These are phyloP conservation scores for Choricystis sp. DNA, from an alignment of 139 green algal genomes.

Conservation along the genomic window DNA sequence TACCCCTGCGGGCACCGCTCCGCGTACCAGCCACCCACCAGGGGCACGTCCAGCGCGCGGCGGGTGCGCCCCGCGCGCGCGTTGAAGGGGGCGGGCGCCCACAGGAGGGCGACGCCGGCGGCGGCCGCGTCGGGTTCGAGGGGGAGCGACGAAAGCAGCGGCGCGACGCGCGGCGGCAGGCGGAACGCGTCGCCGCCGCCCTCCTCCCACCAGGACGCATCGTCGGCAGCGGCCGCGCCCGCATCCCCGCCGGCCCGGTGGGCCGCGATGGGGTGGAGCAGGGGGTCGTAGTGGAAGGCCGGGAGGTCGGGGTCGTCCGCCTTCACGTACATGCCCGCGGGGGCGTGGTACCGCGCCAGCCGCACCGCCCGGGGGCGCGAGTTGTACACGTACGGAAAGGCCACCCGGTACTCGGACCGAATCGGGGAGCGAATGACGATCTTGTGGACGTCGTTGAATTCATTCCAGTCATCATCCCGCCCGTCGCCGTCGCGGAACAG, in stretches of 20 bases:
- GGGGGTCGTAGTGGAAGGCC: constrained; percentile 97
- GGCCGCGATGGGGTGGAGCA: constrained; percentile 93
- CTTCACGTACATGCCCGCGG: constrained; percentile 99
- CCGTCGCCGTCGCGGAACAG: constrained; percentile 93
- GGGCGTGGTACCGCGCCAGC: constrained; percentile 79
- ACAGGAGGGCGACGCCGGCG: constrained; percentile 82
- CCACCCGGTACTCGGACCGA: constrained; percentile 80
- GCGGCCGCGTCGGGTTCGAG: constrained; percentile 80
- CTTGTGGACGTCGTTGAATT: constrained; percentile 99
- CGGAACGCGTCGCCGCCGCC: background rate
- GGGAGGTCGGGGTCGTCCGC: constrained; percentile 96
- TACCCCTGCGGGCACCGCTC: constrained; percentile 79
- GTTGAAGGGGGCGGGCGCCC: constrained; percentile 90
- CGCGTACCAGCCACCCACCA: constrained; percentile 90
- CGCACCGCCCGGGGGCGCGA: constrained; percentile 88
- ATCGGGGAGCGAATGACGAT: constrained; percentile 93
- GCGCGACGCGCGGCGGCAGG: constrained; percentile 1
- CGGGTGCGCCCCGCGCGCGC: constrained; percentile 65
- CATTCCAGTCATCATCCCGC: constrained; percentile 94
- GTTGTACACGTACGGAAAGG: constrained; percentile 99
- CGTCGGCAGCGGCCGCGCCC: constrained; percentile 2
- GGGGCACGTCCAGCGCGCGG: constrained; percentile 80
- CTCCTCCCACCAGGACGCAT: constrained; percentile 7
- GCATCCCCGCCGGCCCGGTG: constrained; percentile 43
- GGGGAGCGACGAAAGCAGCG: background rate